phyloP scores from a whole-genome alignment of 2,329 filamentous ascomycete species.

The Penicillium sp. region DNA sequence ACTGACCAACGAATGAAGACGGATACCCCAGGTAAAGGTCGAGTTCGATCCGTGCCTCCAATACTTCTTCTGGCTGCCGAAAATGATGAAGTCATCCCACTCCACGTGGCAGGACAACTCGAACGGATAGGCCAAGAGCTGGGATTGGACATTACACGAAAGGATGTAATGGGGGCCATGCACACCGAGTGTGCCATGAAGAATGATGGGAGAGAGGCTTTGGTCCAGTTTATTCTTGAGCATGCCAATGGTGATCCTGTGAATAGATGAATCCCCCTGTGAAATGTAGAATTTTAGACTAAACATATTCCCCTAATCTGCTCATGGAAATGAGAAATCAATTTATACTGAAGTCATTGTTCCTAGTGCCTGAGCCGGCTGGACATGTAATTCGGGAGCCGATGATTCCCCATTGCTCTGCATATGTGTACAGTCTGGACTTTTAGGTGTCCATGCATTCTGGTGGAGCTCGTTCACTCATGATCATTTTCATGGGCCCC shows the following conservation, averaged over 20 bases:
- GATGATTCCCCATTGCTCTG: no score
- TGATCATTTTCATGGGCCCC: no score
- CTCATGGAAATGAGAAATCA: no score
- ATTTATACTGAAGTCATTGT: no score
- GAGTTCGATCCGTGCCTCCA: constrained; percentile 18
- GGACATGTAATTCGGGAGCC: no score
- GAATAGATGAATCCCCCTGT: not conserved
- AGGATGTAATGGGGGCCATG: constrained; percentile 47
- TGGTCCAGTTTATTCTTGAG: constrained; percentile 29
- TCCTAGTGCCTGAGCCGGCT: no score
- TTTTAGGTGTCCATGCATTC: no score
- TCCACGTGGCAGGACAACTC: constrained; percentile 35
- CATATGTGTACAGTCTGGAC: no score
- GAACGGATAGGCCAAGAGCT: constrained; percentile 36
- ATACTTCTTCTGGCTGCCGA: constrained; percentile 44
- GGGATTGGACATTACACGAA: constrained; percentile 36
- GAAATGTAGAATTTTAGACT: not conserved
- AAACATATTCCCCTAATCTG: no score
- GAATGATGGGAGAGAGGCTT: constrained; percentile 41
- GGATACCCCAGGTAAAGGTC: not conserved
- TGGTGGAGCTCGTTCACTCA: no score
- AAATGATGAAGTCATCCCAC: constrained; percentile 47
- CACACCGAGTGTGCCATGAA: constrained; percentile 52
- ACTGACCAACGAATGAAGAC: not conserved
- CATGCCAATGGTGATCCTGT: not conserved